A percentile compares a stretch with the other conserved stretches of the same genome.
Conservation (phyloP, 352 stramenopile species). For the Globisporangium emineosum region DNA sequence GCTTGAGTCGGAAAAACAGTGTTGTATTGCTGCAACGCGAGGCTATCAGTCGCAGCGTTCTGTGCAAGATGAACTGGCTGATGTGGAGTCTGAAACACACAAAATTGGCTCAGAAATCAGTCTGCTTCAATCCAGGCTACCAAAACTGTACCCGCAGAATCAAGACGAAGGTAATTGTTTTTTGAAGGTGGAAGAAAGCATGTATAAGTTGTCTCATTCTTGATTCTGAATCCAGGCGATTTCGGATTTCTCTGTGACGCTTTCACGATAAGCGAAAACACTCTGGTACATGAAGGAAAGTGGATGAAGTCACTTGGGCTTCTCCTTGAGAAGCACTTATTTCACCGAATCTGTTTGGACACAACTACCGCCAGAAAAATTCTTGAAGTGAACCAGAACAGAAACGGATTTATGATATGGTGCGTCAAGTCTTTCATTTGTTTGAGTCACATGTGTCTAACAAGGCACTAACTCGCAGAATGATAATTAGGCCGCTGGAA, state of each 20-base stretch:
- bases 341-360: not conserved
- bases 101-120: not conserved
- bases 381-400: not conserved
- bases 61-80: not conserved
- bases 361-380: not conserved
- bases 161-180: not conserved
- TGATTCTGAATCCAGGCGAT: not conserved
- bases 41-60: not conserved
- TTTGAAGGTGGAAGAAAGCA: not conserved
- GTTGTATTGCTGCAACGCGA: not conserved
- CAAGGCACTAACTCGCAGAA: not conserved
- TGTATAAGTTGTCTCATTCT: not conserved
- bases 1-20: not conserved
- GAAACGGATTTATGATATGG: not conserved
- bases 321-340: not conserved
- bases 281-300: not conserved
- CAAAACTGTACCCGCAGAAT: not conserved
- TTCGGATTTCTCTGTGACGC: not conserved
- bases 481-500: not conserved
- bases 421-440: not conserved
- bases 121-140: not conserved
- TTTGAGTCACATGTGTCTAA: not conserved
- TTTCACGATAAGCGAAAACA: not conserved
- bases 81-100: not conserved
- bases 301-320: not conserved